A percentile compares a stretch with the other conserved stretches of the same genome.
Conservation (phyloP, 805 yeast genomes). For the Candida taoyuanica region DNA sequence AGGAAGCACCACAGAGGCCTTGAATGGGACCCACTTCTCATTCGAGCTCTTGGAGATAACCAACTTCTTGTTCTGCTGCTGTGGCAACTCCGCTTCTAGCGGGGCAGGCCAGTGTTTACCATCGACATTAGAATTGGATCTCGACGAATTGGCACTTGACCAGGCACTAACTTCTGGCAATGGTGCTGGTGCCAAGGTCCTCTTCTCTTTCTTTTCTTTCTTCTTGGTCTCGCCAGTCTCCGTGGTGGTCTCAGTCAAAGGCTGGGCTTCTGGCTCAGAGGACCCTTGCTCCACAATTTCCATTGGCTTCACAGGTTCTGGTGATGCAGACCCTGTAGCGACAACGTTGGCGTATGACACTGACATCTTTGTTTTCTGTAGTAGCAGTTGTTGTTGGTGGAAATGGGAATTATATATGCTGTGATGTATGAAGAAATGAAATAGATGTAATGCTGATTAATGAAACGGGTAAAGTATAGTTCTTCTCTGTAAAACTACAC, state of each 20-base stretch:
- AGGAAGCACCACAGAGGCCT: conserved; percentile 48
- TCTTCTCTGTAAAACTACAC: too few relatives aligned
- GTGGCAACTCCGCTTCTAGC: too few relatives aligned
- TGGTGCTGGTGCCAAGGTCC: conserved; percentile 56
- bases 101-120: conserved; percentile 35
- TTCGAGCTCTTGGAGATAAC: conserved; percentile 29
- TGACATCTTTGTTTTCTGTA: conserved; percentile 11
- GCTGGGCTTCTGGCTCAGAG: background rate
- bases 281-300: conserved; percentile 1
- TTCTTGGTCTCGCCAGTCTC: background rate
- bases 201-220: conserved; percentile 9
- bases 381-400: background rate
- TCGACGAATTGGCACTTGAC: conserved; percentile 32
- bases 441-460: too few relatives aligned
- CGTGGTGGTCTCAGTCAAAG: conserved; percentile 2
- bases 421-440: too few relatives aligned
- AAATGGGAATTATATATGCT: too few relatives aligned
- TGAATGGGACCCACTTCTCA: conserved; percentile 72
- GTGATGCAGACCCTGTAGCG: conserved; percentile 17
- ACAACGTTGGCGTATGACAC: conserved; percentile 30
- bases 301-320: background rate
- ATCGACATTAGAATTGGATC: conserved; percentile 23
- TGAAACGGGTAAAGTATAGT: too few relatives aligned
- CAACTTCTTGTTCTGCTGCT: conserved; percentile 16
- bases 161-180: conserved; percentile 60